Percentiles rank a stretch among this genome's conserved stretches.
phyloP scores from a whole-genome alignment of 2,329 filamentous ascomycete genomes.

The Chaetomiaceae sp. region DNA sequence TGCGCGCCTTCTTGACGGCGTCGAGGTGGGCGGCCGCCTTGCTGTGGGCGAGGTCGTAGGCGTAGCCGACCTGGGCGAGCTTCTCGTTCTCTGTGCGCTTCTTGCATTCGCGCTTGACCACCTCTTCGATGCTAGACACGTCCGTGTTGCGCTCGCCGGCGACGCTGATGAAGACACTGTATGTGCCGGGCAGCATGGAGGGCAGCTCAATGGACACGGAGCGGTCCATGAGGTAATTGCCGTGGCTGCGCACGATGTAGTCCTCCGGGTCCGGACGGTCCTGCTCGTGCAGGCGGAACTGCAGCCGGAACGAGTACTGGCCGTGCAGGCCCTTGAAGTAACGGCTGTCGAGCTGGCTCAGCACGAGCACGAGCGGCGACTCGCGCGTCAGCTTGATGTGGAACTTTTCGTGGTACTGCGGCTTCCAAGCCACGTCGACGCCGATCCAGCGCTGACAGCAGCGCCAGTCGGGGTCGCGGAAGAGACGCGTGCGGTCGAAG shows the following conservation, averaged over 20 bases:
- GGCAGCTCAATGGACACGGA: slow-evolving; percentile 69
- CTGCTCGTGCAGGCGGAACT: slow-evolving; percentile 48
- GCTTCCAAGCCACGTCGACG: slow-evolving; percentile 47
- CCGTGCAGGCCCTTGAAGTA: slow-evolving; percentile 53
- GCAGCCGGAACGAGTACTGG: slow-evolving; percentile 48
- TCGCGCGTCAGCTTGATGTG: slow-evolving; percentile 42
- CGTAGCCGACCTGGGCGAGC: slow-evolving; percentile 61
- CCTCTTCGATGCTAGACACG: slow-evolving; percentile 54
- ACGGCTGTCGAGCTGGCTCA: slow-evolving; percentile 51
- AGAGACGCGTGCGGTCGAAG: slow-evolving; percentile 53
- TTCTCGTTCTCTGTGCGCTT: slow-evolving; percentile 68
- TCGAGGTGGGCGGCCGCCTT: slow-evolving; percentile 40
- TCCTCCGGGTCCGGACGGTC: slow-evolving; percentile 39
- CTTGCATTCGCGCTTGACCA: slow-evolving; percentile 59
- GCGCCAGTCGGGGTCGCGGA: slow-evolving; percentile 49
- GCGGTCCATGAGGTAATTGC: slow-evolving; percentile 57
- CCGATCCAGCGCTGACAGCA: slow-evolving; percentile 39
- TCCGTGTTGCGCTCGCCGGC: slow-evolving; percentile 55
- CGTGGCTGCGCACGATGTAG: slow-evolving; percentile 50
- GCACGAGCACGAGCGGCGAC: slow-evolving; percentile 48
- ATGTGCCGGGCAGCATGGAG: slow-evolving; percentile 65
- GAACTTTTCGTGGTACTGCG: slow-evolving; percentile 52
- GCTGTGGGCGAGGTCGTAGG: slow-evolving; percentile 64
- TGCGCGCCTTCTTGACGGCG: slow-evolving; percentile 41
- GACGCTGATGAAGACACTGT: slow-evolving; percentile 70